Evolutionary conservation across 192 early-diverging fungal species (phyloP), one percentile per base, ranked within the genome.

Genomic region (Chytriomyces sp.): DNA sequence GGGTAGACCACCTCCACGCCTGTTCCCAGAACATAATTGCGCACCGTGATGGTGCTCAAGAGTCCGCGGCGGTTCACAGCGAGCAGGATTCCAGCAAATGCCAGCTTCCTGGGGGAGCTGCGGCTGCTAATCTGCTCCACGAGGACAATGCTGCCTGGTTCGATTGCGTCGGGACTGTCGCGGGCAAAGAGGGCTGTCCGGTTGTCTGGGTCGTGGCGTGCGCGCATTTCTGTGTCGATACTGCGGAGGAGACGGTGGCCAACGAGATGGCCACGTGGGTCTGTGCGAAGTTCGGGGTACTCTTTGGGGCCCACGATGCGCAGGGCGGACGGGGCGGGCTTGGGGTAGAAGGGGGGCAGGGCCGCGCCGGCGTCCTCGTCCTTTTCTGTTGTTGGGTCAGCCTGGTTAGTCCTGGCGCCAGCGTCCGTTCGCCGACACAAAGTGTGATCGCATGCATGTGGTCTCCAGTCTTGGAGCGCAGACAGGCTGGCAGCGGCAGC

Each of bases 1-100:
- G 85, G 85, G 62, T 83, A 78, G 26, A 75, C 75, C 74, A 82
- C 74, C 69, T 87, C 82, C 28, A 87, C 82, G 54, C 81, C 85
- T 22, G 81, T 81, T 33, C 82, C 81, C 33, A 82, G 57, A 8
- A 87, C 76, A 31, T 80, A 78, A 54, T 82, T 84, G 2, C 85
- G 60, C 37, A 87, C 31, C 0, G 79, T 73, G 36, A 87, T 79
- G 39, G 79, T 78, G 25, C 81, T 72, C 72, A 78, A 53, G 37
- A 87, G 62, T 3, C 82, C 85, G n/a, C 77, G 75, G 3, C 80
- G 75, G 4, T 77, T 73, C 41, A 84, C 73, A 17, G 66, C 80
- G 25, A 83, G 70, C 22, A 84, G 60, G 8, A 84, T 78, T 17
- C 85, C 85, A 30, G 82, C 85, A 80, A 87, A 82, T 33, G 75